Base-by-base conservation (phyloP, 2,329 filamentous ascomycete species). In the Penicillium vulpinum region DNA sequence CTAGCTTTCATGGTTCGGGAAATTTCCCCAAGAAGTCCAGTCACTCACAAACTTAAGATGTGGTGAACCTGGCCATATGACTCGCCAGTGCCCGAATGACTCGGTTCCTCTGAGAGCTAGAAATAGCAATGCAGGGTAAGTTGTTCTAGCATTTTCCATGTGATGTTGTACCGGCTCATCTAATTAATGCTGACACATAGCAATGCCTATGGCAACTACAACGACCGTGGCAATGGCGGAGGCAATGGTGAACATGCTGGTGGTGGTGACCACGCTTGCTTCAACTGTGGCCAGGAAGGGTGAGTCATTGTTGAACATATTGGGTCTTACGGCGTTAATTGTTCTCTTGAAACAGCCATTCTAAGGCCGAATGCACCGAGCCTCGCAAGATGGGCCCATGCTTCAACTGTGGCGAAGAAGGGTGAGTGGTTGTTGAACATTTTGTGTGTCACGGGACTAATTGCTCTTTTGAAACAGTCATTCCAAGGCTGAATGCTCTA, bases 71-170 rank as follows among this genome's bases (percentile, higher is more conserved):
- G 72, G 69, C 31, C 75, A 77, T 59, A 76, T 75, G 54, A 70
- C 71, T 35, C 73, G 74, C 18, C 75, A 80, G 16, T 81, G 79
- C 54, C 72, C 77, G 3, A 73, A 78, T 58, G 62, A 26, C 16
- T 26, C 40, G 2, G 22, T 33, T 13, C 33, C 47, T 52, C 54
- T 57, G 65, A 47, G 33, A 22, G 5, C 10, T 45, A 33, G 13
- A 29, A 44, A 45, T 73, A 26, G 5, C 28, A 51, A 55, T 72
- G 35, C 7, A 24, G 35, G 31, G 51, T 49, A 40, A 49, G 51
- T 49, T 26, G 9, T 28, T 24, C 60, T 71, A 67, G 39, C 75
- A 76, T 64, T 65, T 61, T 18, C 73, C 71, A 49, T 29, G 24
- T 15, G 11, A 22, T 11, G 7, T 10, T 15, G 13, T 49, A 10